Evolutionary conservation across 352 stramenopile genomes (phyloP).

Genomic region (Globisporangium irregulare): DNA sequence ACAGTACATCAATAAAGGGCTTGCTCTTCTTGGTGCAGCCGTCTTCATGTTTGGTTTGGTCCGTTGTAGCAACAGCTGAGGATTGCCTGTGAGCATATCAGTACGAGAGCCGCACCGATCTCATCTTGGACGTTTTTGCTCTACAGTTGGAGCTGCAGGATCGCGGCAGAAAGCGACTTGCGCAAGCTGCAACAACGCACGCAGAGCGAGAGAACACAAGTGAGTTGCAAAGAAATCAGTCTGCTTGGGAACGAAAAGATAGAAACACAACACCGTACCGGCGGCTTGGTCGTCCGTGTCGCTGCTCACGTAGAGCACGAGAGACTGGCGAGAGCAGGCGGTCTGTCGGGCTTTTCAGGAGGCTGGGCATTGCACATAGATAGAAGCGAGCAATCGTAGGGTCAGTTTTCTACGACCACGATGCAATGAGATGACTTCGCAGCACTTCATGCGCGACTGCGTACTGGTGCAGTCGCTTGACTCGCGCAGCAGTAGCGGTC

Average conservation of each 20-base stretch:
- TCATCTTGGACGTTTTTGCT: not conserved
- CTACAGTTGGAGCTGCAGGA: slow-evolving; percentile 6
- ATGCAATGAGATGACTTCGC: not conserved
- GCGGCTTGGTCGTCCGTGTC: slow-evolving; percentile 13
- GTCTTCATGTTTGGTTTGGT: not conserved
- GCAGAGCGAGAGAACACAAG: not conserved
- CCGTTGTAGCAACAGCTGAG: not conserved
- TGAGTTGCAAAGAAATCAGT: not conserved
- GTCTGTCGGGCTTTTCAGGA: slow-evolving; percentile 64
- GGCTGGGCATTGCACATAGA: slow-evolving; percentile 21
- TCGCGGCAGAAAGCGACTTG: slow-evolving; percentile 3
- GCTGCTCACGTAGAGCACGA: slow-evolving; percentile 37
- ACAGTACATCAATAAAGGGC: too few species aligned
- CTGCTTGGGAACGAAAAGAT: not conserved
- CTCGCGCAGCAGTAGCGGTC: not conserved
- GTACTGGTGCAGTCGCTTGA: slow-evolving; percentile 19
- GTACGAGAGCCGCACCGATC: not conserved
- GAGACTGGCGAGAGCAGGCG: slow-evolving; percentile 64
- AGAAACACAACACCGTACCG: slow-evolving; percentile 1
- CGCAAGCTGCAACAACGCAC: not conserved
- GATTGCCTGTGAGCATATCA: not conserved
- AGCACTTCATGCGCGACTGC: not conserved
- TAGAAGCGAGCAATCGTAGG: not conserved
- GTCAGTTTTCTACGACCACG: not conserved
- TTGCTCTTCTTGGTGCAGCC: not conserved